A percentile compares a stretch with the other conserved stretches of the same genome.
Evolutionary conservation across 1,284 basidiomycete species (phyloP).

Genomic region (Ustilago loliicola): DNA sequence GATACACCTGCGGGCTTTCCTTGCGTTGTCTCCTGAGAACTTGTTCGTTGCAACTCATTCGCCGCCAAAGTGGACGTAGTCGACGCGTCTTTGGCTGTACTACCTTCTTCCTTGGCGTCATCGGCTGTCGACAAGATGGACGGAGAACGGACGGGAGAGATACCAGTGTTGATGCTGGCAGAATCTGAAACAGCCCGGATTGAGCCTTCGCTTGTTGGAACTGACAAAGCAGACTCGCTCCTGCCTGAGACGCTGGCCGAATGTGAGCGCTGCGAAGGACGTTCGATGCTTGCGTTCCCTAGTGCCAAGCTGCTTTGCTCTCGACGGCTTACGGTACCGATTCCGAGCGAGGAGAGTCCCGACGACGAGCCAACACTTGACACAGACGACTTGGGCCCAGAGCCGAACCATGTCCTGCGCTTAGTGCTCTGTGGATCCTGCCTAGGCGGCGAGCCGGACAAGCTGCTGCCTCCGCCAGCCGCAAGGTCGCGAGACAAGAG

Average conservation of each 20-base stretch:
- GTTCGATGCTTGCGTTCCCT: constrained; percentile 59
- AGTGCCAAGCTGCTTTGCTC: constrained; percentile 63
- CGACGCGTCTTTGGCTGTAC: background rate
- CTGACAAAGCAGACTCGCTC: constrained; percentile 19
- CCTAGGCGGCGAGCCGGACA: constrained; percentile 37
- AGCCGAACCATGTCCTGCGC: constrained; percentile 53
- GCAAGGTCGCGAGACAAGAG: constrained; percentile 49
- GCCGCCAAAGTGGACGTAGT: background rate
- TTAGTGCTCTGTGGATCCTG: constrained; percentile 38
- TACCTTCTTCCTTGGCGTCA: background rate
- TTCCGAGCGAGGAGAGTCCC: constrained; percentile 37
- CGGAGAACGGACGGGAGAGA: constrained; percentile 1
- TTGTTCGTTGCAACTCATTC: background rate
- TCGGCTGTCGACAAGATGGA: constrained; percentile 4
- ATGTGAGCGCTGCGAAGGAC: constrained; percentile 37
- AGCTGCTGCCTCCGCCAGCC: constrained; percentile 35
- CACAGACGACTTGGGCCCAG: constrained; percentile 24
- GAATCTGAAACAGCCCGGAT: constrained; percentile 32
- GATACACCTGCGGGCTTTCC: background rate
- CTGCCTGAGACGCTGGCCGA: constrained; percentile 26
- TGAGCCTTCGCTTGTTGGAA: constrained; percentile 8
- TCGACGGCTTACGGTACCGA: constrained; percentile 27
- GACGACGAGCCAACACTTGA: constrained; percentile 35
- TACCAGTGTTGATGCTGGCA: constrained; percentile 2
- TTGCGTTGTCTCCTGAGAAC: constrained; percentile 11